phyloP scores from a whole-genome alignment of 305 asterid species.

The Solanum hybrid region DNA sequence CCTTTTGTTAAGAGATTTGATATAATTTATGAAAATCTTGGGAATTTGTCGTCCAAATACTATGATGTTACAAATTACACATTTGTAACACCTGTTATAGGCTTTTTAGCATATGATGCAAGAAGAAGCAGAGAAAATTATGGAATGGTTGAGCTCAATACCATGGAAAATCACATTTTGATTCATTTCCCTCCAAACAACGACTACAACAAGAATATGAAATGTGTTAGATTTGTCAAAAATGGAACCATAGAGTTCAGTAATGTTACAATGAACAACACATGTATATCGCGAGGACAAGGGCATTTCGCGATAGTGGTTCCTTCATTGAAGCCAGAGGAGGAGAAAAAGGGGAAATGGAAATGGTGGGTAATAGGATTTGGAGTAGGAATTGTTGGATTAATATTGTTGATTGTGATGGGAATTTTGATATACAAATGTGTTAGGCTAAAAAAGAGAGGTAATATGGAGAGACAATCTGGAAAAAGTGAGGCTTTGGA shows the following conservation, averaged over 20 bases:
- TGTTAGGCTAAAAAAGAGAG: conserved; percentile 20
- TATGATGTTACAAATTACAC: conserved; percentile 47
- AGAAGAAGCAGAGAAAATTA: conserved; percentile 1
- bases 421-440: conserved; percentile 19
- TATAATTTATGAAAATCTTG: conserved; percentile 48
- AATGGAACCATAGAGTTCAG: conserved; percentile 42
- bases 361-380: conserved; percentile 60
- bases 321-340: conserved; percentile 18
- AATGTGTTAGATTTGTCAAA: conserved; percentile 45
- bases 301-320: conserved; percentile 65
- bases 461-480: conserved; percentile 48
- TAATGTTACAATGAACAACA: conserved; percentile 21
- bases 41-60: conserved; percentile 50
- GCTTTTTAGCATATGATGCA: conserved; percentile 48
- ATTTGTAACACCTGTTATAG: conserved; percentile 59
- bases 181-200: conserved; percentile 29
- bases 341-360: neutral
- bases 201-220: neutral
- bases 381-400: conserved; percentile 37
- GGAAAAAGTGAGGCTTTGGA: conserved; percentile 54
- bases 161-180: conserved; percentile 26
- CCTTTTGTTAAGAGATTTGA: conserved; percentile 57
- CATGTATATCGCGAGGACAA: conserved; percentile 30
- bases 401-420: conserved; percentile 19
- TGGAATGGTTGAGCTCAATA: conserved; percentile 24